Evolutionary conservation across 768 basidiomycete genomes (phyloP).

Genomic region (Aureoboletus auriporus): DNA sequence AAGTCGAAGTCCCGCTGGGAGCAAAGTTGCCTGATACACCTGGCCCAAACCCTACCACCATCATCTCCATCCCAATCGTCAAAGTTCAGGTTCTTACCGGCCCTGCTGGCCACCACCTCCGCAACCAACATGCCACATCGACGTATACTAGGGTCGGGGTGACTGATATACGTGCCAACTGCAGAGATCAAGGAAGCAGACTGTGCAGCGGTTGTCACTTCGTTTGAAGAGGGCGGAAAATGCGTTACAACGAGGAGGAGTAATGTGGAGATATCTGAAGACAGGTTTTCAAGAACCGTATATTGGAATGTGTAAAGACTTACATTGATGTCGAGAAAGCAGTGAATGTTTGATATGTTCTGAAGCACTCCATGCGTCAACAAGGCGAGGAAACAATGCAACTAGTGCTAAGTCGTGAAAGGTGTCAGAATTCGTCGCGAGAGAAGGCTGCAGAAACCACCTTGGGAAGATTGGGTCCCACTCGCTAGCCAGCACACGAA

Average conservation of each 20-base stretch:
- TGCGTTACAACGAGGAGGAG: slow-evolving; percentile 64
- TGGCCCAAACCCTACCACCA: slow-evolving; percentile 60
- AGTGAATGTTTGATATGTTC: slow-evolving; percentile 81
- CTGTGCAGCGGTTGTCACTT: slow-evolving; percentile 43
- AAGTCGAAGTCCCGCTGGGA: slow-evolving; percentile 50
- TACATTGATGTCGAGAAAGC: slow-evolving; percentile 72
- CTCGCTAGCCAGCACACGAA: slow-evolving; percentile 70
- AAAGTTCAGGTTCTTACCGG: slow-evolving; percentile 70
- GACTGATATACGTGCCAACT: slow-evolving; percentile 72
- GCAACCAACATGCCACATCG: slow-evolving; percentile 91
- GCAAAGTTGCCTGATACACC: slow-evolving; percentile 54
- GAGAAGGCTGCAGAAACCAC: slow-evolving; percentile 17
- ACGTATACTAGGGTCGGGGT: slow-evolving; percentile 71
- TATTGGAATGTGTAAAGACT: slow-evolving; percentile 25
- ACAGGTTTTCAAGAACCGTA: neutral
- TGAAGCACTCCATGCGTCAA: slow-evolving; percentile 69
- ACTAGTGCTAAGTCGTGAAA: slow-evolving; percentile 35
- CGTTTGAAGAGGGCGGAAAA: slow-evolving; percentile 48
- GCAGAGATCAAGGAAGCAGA: slow-evolving; percentile 62
- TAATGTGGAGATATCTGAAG: slow-evolving; percentile 66
- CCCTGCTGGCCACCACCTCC: slow-evolving; percentile 65
- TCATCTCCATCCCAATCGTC: slow-evolving; percentile 80
- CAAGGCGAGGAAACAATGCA: slow-evolving; percentile 41
- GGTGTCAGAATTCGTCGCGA: slow-evolving; percentile 1
- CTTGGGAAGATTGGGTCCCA: slow-evolving; percentile 31